Percentiles rank a stretch among this genome's conserved stretches.
Evolutionary conservation across 805 yeast genomes (phyloP).

Genomic region (Saccharomycopsis sp.): DNA sequence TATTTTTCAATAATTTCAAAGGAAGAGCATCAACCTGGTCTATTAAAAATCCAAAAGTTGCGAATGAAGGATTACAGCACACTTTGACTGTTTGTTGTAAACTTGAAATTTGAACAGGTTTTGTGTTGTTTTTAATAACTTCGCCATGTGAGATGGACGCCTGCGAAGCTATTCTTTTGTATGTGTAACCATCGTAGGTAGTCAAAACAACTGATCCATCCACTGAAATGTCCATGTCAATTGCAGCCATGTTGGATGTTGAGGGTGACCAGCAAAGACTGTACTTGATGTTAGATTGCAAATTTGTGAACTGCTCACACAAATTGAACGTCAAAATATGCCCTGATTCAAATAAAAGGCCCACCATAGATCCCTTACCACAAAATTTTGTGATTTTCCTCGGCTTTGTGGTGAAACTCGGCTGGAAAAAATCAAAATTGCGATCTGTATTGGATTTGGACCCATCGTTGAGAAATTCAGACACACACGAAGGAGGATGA

Average conservation of each 20-base stretch:
- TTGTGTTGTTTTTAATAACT: constrained; percentile 32
- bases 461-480: constrained; percentile 7
- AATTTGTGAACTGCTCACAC: constrained; percentile 24
- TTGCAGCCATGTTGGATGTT: constrained; percentile 45
- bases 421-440: constrained; percentile 46
- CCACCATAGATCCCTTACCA: constrained; percentile 35
- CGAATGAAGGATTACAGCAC: constrained; percentile 53
- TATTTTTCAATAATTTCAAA: constrained; percentile 38
- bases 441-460: constrained; percentile 6
- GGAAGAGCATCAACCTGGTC: constrained; percentile 56
- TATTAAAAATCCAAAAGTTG: constrained; percentile 58
- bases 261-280: constrained; percentile 54
- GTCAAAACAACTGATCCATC: constrained; percentile 65
- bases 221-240: constrained; percentile 57
- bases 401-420: constrained; percentile 38
- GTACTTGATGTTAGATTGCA: constrained; percentile 38
- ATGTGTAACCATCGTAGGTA: constrained; percentile 63
- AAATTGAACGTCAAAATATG: constrained; percentile 37
- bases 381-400: constrained; percentile 28
- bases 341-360: constrained; percentile 51
- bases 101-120: constrained; percentile 44
- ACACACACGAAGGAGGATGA: constrained; percentile 25
- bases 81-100: constrained; percentile 56
- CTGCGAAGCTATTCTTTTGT: constrained; percentile 25
- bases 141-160: too few relatives aligned